phyloP scores from a whole-genome alignment of 768 basidiomycete genomes.

The Suillus paluster region DNA sequence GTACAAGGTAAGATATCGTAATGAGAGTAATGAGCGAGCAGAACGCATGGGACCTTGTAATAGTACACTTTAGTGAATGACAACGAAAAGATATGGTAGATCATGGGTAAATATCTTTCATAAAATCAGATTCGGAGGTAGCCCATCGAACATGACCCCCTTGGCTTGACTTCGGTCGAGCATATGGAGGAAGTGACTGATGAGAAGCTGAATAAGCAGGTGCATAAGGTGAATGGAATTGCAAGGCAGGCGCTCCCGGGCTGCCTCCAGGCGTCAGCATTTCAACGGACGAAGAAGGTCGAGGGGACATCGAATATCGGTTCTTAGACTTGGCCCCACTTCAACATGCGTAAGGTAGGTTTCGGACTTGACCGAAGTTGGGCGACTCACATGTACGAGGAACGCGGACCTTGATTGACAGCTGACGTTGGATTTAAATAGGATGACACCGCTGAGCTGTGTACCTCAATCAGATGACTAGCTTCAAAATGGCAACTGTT shows the following conservation, averaged over 20 bases:
- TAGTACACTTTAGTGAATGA: background rate
- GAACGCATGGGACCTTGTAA: background rate
- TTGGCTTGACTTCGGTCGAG: conserved; percentile 4
- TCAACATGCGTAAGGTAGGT: background rate
- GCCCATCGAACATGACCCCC: conserved; percentile 27
- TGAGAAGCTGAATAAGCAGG: conserved; percentile 8
- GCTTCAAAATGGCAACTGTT: background rate
- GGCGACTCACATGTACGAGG: conserved; percentile 26
- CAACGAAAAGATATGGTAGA: too few relatives aligned
- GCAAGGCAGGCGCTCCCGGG: conserved; percentile 7
- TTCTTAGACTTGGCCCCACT: conserved; percentile 7
- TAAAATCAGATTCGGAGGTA: conserved; percentile 18
- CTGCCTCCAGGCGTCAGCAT: conserved; percentile 8
- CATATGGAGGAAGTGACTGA: background rate
- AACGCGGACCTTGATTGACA: conserved; percentile 14
- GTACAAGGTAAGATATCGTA: conserved; percentile 1
- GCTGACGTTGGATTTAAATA: conserved; percentile 36
- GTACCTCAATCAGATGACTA: conserved; percentile 7
- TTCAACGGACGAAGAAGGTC: conserved; percentile 14
- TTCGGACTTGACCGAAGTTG: background rate
- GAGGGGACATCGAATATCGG: conserved; percentile 12
- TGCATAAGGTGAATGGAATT: conserved; percentile 1
- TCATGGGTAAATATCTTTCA: background rate
- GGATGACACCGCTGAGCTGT: conserved; percentile 59
- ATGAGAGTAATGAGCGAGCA: background rate